phyloP scores from a whole-genome alignment of 495 filamentous ascomycete genomes.

The Tuber umbilicatum region DNA sequence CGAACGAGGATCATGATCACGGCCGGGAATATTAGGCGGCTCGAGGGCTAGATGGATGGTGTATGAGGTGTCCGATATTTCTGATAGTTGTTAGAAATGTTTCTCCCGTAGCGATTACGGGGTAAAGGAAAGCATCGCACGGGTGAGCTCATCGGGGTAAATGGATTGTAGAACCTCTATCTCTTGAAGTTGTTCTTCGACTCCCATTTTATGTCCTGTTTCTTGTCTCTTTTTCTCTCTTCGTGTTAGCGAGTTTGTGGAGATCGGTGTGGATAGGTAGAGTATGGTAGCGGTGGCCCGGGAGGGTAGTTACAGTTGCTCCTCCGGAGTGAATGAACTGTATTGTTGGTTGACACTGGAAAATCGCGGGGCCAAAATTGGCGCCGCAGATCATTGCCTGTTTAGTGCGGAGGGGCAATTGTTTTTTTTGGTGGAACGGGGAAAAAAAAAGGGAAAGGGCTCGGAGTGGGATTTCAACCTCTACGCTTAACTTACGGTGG shows the following conservation, averaged over 20 bases:
- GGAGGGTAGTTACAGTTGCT: constrained; percentile 2
- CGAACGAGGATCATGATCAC: constrained; percentile 49
- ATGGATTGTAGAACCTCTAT: constrained; percentile 96
- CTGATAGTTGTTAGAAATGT: constrained; percentile 45
- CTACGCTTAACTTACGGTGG: background rate
- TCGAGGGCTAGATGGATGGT: constrained; percentile 77
- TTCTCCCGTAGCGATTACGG: constrained; percentile 25
- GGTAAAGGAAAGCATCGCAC: constrained; percentile 46
- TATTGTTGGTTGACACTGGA: background rate
- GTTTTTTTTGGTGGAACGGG: background rate
- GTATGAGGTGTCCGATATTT: constrained; percentile 79
- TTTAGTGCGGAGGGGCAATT: constrained; percentile 12
- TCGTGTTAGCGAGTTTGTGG: background rate
- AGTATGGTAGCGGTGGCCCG: background rate
- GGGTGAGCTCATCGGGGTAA: constrained; percentile 94
- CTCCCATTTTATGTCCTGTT: constrained; percentile 59
- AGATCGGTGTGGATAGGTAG: background rate
- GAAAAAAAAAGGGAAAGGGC: background rate
- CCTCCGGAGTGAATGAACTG: background rate
- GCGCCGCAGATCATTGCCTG: constrained; percentile 6
- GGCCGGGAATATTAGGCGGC: constrained; percentile 46
- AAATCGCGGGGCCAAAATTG: constrained; percentile 17
- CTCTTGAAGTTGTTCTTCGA: constrained; percentile 91
- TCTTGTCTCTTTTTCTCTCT: background rate
- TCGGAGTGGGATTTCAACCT: background rate